Evolutionary conservation across 352 stramenopile genomes (phyloP), one percentile per base, ranked within the genome.

Genomic region (Globisporangium megalacanthum): DNA sequence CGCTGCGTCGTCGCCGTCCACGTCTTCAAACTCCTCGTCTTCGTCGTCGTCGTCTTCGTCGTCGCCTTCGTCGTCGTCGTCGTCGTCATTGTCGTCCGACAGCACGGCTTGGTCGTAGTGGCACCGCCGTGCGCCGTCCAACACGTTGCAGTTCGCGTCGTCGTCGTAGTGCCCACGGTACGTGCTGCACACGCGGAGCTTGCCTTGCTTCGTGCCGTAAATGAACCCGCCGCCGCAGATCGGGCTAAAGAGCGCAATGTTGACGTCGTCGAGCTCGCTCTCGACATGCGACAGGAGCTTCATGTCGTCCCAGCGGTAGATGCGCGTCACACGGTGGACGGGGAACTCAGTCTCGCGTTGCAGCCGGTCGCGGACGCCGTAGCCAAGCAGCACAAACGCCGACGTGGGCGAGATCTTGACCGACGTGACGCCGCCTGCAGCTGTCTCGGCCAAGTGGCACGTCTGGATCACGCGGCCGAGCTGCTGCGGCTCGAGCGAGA

Each of bases 221-320:
- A 98, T 80, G 68, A 99, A 98, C 4, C 97, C 97, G 54, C 94
- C 83, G 19, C 96, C 97, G 49, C 92, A 96, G 56, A 98, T 89
- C 8, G 96, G 96, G 77, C 98, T 97, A 70, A 99, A 99, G 37
- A 97, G 69, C 48, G 96, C 96, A 75, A 99, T 99, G 70, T 99
- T 99, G 35, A 99, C 96, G 77, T 99, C 97, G 66, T 99, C 97
- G 41, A 98, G 85, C 36, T 84, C 83, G 41, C 80, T 91, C 56
- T 94, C 82, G 10, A 96, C 79, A 51, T 93, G 77, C 2, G 79
- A 88, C 14, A 94, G 72, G n/a, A 92, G 66, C 54, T 74, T 80
- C 85, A 96, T 97, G 59, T 95, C 84, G 61, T 92, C 81, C 82
- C 86, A 92, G 48, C 83, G 81, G 65, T 95, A 96, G 50, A 95